These are phyloP conservation scores for Curvularia hawaiiensis DNA, from an alignment of 2,329 filamentous ascomycete genomes.

Conservation along the genomic window DNA sequence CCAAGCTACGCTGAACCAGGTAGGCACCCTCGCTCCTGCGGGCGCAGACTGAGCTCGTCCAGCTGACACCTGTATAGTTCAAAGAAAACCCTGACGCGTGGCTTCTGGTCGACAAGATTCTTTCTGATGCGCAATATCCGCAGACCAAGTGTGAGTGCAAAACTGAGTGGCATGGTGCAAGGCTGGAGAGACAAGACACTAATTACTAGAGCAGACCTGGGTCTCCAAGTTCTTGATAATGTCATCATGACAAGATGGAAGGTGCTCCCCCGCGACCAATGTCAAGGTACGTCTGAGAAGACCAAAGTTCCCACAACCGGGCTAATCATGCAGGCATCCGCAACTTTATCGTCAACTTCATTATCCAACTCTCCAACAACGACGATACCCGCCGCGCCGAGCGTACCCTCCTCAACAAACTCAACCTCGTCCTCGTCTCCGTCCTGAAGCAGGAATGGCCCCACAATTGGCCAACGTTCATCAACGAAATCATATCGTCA, in stretches of 20 bases:
- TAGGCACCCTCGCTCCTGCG: constrained; percentile 52
- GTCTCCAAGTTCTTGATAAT: constrained; percentile 94
- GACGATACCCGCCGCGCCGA: constrained; percentile 86
- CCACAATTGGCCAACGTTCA: constrained; percentile 99
- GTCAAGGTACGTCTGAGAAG: constrained; percentile 70
- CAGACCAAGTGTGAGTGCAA: constrained; percentile 86
- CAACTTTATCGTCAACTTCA: constrained; percentile 99
- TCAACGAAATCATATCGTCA: constrained; percentile 98
- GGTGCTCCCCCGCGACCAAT: constrained; percentile 93
- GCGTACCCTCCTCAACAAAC: constrained; percentile 93
- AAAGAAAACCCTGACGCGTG: constrained; percentile 99
- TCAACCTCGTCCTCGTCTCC: constrained; percentile 95
- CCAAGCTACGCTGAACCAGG: constrained; percentile 90
- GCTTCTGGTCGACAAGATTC: constrained; percentile 96
- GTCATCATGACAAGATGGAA: constrained; percentile 99
- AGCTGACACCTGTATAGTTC: constrained; percentile 66
- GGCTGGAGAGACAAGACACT: constrained; percentile 32
- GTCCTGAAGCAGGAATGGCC: constrained; percentile 99
- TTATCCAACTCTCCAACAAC: constrained; percentile 88
- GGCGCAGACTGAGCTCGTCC: constrained; percentile 4
- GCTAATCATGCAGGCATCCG: constrained; percentile 73
- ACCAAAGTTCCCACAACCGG: background rate
- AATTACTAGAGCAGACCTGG: constrained; percentile 69
- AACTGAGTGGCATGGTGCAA: constrained; percentile 14
- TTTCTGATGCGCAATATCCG: constrained; percentile 88